Percentiles rank a stretch among this genome's conserved stretches.
phyloP scores from a whole-genome alignment of 108 stramenopile genomes.

The Discostella stelligeroides region DNA sequence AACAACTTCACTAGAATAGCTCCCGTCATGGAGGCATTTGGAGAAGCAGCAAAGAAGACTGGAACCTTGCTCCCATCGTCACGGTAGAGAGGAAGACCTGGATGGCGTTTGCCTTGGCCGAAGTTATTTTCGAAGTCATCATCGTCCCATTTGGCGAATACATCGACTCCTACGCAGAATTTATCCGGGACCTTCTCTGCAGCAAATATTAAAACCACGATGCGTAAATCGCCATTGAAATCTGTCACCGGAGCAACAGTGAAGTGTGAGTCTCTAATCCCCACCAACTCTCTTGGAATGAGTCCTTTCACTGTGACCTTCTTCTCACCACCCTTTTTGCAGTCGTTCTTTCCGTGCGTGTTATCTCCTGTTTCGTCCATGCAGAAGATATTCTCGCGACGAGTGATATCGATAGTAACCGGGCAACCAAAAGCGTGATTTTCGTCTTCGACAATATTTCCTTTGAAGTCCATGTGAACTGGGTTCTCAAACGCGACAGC shows the following conservation, averaged over 20 bases:
- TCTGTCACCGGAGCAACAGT: neutral
- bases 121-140: neutral
- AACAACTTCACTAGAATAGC: neutral
- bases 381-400: neutral
- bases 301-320: neutral
- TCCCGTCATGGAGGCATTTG: neutral
- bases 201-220: neutral
- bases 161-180: neutral
- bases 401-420: neutral
- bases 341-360: too few relatives aligned
- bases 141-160: neutral
- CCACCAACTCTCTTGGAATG: conserved; percentile 3
- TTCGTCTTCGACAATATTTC: conserved; percentile 7
- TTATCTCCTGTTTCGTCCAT: too few relatives aligned
- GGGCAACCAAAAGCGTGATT: conserved; percentile 1
- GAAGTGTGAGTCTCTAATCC: conserved; percentile 1
- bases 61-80: neutral
- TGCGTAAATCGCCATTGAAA: neutral
- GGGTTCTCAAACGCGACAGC: neutral
- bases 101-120: conserved; percentile 1
- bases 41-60: neutral
- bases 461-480: neutral
- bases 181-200: neutral
- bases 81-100: neutral
- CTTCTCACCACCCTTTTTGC: neutral